These are phyloP conservation scores for Nannochloropsis gaditana DNA, from an alignment of 108 stramenopile genomes.

Conservation along the genomic window DNA sequence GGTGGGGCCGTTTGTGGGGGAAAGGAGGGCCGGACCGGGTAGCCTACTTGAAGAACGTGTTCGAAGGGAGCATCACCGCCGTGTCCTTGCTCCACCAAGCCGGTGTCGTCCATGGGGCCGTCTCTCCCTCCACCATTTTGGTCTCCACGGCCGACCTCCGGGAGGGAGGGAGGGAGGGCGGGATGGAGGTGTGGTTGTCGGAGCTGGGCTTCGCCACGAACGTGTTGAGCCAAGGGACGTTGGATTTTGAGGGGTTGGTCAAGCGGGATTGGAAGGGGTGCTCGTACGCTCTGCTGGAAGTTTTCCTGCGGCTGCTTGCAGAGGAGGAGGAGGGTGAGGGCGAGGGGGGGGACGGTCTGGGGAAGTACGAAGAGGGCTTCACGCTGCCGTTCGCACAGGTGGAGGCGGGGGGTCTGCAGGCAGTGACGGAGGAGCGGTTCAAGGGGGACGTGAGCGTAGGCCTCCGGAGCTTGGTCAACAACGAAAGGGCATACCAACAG, in stretches of 20 bases:
- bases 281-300: background rate
- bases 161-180: conserved; percentile 6
- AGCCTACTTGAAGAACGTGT: background rate
- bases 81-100: background rate
- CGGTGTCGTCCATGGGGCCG: background rate
- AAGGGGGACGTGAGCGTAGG: background rate
- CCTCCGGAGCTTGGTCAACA: background rate
- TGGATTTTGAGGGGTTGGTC: background rate
- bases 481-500: background rate
- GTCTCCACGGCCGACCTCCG: conserved; percentile 3
- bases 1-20: background rate
- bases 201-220: conserved; percentile 3
- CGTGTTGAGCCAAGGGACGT: conserved; percentile 8
- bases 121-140: conserved; percentile 8
- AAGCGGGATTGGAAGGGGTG: conserved; percentile 10
- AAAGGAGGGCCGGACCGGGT: background rate
- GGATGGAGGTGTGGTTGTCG: conserved; percentile 19
- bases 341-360: background rate
- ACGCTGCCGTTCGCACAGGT: conserved; percentile 2
- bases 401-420: background rate
- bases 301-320: background rate
- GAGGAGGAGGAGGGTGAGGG: background rate
- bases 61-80: background rate
- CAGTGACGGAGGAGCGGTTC: background rate
- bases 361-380: background rate